Evolutionary conservation across 352 stramenopile species (phyloP).

Genomic region (Globisporangium splendens): DNA sequence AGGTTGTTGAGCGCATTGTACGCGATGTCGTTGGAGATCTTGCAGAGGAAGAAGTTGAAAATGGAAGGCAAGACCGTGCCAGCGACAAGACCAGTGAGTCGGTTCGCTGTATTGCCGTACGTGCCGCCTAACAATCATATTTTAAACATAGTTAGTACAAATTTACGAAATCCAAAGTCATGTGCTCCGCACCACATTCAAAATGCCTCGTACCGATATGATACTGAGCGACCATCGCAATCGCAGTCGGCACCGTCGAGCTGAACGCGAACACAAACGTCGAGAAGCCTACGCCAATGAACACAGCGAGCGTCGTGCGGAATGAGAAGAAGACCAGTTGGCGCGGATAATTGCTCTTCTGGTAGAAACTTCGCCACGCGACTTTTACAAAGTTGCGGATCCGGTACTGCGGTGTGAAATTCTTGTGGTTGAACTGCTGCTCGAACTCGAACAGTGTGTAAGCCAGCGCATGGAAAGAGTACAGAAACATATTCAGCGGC

Average conservation of each 20-base stretch:
- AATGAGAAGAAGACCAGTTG: constrained; percentile 51
- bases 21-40: constrained; percentile 26
- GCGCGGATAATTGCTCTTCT: constrained; percentile 39
- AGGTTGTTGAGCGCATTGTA: constrained; percentile 64
- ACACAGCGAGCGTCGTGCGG: constrained; percentile 53
- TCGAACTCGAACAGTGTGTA: constrained; percentile 66
- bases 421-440: constrained; percentile 65
- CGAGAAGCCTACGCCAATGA: constrained; percentile 53
- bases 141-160: background rate
- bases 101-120: constrained; percentile 67
- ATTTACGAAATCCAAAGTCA: too few relatives aligned
- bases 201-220: constrained; percentile 32
- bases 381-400: constrained; percentile 55
- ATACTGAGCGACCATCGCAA: constrained; percentile 66
- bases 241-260: constrained; percentile 56
- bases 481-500: constrained; percentile 77
- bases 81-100: constrained; percentile 59
- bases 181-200: background rate
- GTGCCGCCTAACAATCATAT: constrained; percentile 32
- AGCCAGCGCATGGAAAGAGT: constrained; percentile 71
- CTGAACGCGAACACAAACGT: constrained; percentile 77
- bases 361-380: constrained; percentile 30
- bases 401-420: constrained; percentile 50
- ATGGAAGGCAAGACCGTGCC: constrained; percentile 71
- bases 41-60: constrained; percentile 73